Evolutionary conservation across 306 rosid species (phyloP), one percentile per base, ranked within the genome.

Genomic region (Trifolium fragiferum): DNA sequence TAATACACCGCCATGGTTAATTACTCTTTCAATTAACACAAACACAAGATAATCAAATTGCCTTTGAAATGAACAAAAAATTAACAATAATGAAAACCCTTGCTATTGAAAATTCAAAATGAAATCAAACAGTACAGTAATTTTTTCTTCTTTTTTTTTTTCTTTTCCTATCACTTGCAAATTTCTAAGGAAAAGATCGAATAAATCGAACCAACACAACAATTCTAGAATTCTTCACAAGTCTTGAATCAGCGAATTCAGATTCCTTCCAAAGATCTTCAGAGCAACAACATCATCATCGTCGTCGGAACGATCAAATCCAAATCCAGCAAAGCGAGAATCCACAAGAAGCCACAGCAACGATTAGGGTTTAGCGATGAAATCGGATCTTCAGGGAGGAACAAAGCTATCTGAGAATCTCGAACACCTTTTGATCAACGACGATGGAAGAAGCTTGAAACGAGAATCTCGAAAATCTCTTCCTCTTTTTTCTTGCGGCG

Each of bases 1-100:
- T 95, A 95, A 90, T 92, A 95, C 85, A 95, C 99, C 84, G 98
- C 99, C 99, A 95, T 95, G 80, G 86, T 81, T 79, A 80, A 75
- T 72, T 77, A 72, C 77, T 80, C 87, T 87, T 83, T 77, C 78
- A 78, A 77, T 84, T 80, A 90, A 82, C 86, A 25, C 10, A 13
- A 81, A 81, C 69, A 79, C 63, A 79, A 76, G 67, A 81, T 76
- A 82, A 87, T 79, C 84, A 75, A 86, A 75, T 35, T 92, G 90
- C 95, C 87, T 86, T 61, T 58, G 44, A 35, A 74, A 62, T 80
- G 21, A n/a, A 21, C 15, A 59, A 68, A 0, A 44, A 41, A 41
- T 3, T 4, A 53, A 8, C 4, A 25, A 6, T 33, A 82, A 79
- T 10, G 86, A 78, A 70, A n/a, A 75, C 79, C 89, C 89, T 89